Percentiles rank a stretch among this genome's conserved stretches.
phyloP scores from a whole-genome alignment of 1,284 basidiomycete genomes.

The Puccinia coronata region DNA sequence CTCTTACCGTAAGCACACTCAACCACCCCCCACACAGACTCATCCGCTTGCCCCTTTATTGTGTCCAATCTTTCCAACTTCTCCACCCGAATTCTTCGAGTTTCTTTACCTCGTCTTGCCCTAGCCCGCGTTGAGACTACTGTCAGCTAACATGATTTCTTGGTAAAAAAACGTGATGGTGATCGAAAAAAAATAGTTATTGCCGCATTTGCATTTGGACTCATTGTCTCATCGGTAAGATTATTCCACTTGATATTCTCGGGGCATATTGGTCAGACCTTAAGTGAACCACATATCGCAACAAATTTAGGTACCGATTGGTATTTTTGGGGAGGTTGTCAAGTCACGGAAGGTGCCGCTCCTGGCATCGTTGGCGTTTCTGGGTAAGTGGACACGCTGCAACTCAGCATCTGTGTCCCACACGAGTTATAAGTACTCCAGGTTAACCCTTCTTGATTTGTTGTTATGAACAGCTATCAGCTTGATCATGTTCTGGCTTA shows the following conservation, averaged over 20 bases:
- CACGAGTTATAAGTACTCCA: background rate
- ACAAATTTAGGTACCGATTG: slow-evolving; percentile 6
- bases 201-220: slow-evolving; percentile 39
- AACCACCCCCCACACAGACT: background rate
- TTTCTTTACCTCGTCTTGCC: too few species aligned
- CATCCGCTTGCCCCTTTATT: too few species aligned
- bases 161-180: background rate
- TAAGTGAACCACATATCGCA: background rate
- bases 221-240: slow-evolving; percentile 40
- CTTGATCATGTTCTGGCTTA: slow-evolving; percentile 39
- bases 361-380: background rate
- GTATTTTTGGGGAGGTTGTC: slow-evolving; percentile 20
- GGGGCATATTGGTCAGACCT: background rate
- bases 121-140: too few species aligned
- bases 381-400: slow-evolving; percentile 7
- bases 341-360: slow-evolving; percentile 28
- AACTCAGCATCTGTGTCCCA: background rate
- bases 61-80: background rate
- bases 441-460: background rate
- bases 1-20: slow-evolving; percentile 26
- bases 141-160: too few species aligned
- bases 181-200: slow-evolving; percentile 3
- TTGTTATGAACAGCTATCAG: slow-evolving; percentile 29
- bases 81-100: too few species aligned
- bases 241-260: background rate